A percentile compares a stretch with the other conserved stretches of the same genome.
Evolutionary conservation across 1,139 yeast species (phyloP).

Genomic region (Saccharomyces pastorianus): DNA sequence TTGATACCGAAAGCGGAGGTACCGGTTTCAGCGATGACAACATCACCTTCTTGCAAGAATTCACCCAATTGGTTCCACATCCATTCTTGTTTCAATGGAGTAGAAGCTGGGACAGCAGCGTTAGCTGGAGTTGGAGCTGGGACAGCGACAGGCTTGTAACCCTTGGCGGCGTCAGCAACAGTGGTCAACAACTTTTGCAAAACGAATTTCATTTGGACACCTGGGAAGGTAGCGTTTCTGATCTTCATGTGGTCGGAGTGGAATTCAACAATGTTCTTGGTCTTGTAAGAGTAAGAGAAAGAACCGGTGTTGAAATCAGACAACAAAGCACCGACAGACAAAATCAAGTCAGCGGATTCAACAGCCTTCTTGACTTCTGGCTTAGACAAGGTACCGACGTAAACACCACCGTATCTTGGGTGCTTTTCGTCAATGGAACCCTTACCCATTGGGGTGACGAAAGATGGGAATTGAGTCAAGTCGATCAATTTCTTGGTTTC

Average conservation of each 20-base stretch:
- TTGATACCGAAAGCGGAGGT: too few relatives aligned
- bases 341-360: too few relatives aligned
- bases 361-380: slow-evolving; percentile 59
- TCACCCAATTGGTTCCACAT: too few relatives aligned
- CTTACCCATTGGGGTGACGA: slow-evolving; percentile 88
- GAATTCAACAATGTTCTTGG: slow-evolving; percentile 76
- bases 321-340: too few relatives aligned
- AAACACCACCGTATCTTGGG: slow-evolving; percentile 77
- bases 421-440: slow-evolving; percentile 67
- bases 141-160: slow-evolving; percentile 41
- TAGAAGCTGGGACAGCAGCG: too few relatives aligned
- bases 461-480: slow-evolving; percentile 71
- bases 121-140: slow-evolving; percentile 32
- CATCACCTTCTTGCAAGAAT: too few relatives aligned
- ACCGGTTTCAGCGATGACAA: too few relatives aligned
- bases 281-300: slow-evolving; percentile 46
- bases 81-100: too few relatives aligned
- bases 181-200: slow-evolving; percentile 41
- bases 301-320: too few relatives aligned
- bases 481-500: slow-evolving; percentile 60
- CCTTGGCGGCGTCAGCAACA: slow-evolving; percentile 35
- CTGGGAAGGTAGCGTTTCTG: slow-evolving; percentile 67
- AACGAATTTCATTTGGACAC: slow-evolving; percentile 68
- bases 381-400: slow-evolving; percentile 70
- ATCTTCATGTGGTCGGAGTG: slow-evolving; percentile 83